Evolutionary conservation across 768 basidiomycete genomes (phyloP), one percentile per base, ranked within the genome.

Genomic region (Russula abietina): DNA sequence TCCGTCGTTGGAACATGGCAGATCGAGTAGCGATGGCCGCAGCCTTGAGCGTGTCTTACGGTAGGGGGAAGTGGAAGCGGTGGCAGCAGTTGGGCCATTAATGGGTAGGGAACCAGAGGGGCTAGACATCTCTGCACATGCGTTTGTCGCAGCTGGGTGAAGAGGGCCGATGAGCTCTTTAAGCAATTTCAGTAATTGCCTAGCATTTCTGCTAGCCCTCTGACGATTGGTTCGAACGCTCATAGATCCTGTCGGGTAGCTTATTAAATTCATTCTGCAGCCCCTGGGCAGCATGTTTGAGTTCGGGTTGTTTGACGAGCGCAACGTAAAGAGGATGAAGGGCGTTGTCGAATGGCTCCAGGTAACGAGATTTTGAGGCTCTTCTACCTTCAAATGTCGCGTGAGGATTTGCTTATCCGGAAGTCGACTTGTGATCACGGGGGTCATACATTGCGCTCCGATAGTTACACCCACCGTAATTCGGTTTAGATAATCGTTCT

Each of bases 361-460:
- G 17, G 39, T 50, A 36, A n/a, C 1, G 11, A 11, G 30, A 17
- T 2, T 3, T 8, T 39, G 4, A 10, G 0, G 17, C 7, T 41
- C 14, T 0, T 22, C 0, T n/a, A 55, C 32, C 3, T 30, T 22
- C 28, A 55, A 41, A 22, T 50, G 46, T 50, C 28, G 48, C 39
- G 2, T 39, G 32, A 57, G 48, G 39, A 46, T 17, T 24, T 41
- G 5, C 24, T 11, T 14, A 17, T 24, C 9, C 3, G 36, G 54
- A 2, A 8, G 19, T 55, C 10, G 54, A 19, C 36, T 41, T 16
- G 54, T 38, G 2, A 41, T n/a, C 10, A 43, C 48, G 6, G 60
- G 14, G 6, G 55, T 55, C 28, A 61, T 32, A 22, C 60, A 61
- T 33, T 12, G 55, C 39, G 55, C 60, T 41, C n/a, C 55, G 49